Base-by-base conservation (phyloP, 805 yeast genomes). In the Metschnikowia santaceciliae region DNA sequence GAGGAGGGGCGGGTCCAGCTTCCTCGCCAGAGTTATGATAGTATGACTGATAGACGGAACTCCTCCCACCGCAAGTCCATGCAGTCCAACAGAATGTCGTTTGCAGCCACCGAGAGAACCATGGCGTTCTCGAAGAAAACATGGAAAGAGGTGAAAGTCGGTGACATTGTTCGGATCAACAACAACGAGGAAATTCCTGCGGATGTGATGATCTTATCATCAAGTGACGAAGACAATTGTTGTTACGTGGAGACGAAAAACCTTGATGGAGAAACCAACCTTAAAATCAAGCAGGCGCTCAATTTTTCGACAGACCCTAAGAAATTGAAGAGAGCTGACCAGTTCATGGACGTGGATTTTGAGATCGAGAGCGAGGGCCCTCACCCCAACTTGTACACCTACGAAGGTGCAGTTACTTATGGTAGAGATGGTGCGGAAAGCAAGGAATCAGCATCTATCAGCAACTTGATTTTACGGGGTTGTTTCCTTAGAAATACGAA, bases 331-430 rank as follows among this genome's bases (percentile, higher is more conserved):
- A 60, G 62, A 37, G 77, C 77, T 6, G 73, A 70, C 50, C 76
- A 73, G 52, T 59, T 72, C 41, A 57, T 63, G 37, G 46, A 56
- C 32, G 69, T 80, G 47, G 76, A 75, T 55, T 86, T 86, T 58
- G 80, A 85, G 79, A 69, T 87, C n/a, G 89, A 87, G 57, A 80
- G 87, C 71, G 94, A 88, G 69, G 92, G 90, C 6, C 95, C 95
- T 14, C 90, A 87, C 65, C 79, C 90, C 1, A 86, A 86, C 62
- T 71, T 88, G 56, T 88, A 88, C 65, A 77, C 83, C 39, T 88
- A 86, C 61, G 88, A 86, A 64, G 95, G 94, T 56, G 84, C 83
- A 58, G 61, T 85, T 30, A 54, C 49, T 17, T 71, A 70, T 52
- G 51, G 49, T 26, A 48, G 47, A 23, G 51, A 51, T 20, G 61